A percentile compares a stretch with the other conserved stretches of the same genome.
These are phyloP conservation scores for Dothideomycetes sp. DNA, from an alignment of 2,329 filamentous ascomycete genomes.

Conservation along the genomic window DNA sequence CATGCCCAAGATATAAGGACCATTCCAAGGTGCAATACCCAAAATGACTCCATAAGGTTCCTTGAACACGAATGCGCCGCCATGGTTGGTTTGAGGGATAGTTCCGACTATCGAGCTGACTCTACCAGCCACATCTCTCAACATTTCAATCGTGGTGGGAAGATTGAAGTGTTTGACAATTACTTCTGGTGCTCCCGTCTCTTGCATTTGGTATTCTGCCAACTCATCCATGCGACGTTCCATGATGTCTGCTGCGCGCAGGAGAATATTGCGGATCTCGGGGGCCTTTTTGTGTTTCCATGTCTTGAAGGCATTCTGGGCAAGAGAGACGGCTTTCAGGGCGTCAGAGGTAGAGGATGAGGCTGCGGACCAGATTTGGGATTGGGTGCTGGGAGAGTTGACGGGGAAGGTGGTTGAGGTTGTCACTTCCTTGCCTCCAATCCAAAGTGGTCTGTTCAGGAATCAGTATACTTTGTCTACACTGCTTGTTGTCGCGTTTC, in stretches of 20 bases:
- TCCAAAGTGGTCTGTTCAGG: conserved; percentile 33
- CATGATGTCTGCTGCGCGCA: conserved; percentile 59
- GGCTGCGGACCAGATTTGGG: conserved; percentile 47
- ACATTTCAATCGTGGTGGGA: conserved; percentile 32
- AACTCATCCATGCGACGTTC: conserved; percentile 52
- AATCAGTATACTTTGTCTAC: conserved; percentile 20
- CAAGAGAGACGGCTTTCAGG: conserved; percentile 48
- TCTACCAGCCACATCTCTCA: conserved; percentile 45
- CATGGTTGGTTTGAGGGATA: conserved; percentile 39
- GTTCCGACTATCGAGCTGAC: conserved; percentile 39
- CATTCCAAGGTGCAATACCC: conserved; percentile 74
- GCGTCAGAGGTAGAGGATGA: conserved; percentile 49
- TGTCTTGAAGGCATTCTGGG: conserved; percentile 56
- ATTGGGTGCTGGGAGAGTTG: conserved; percentile 44
- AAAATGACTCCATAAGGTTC: conserved; percentile 74
- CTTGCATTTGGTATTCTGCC: conserved; percentile 47
- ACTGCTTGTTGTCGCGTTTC: too few relatives aligned
- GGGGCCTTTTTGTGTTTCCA: conserved; percentile 58
- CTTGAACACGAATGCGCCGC: conserved; percentile 56
- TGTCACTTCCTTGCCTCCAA: conserved; percentile 40
- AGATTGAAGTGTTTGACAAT: conserved; percentile 33
- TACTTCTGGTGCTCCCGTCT: conserved; percentile 43
- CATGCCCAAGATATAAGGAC: conserved; percentile 41
- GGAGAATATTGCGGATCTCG: conserved; percentile 58
- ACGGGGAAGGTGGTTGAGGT: conserved; percentile 47